phyloP scores from a whole-genome alignment of 2,329 filamentous ascomycete species.

The Colletotrichum magnum region DNA sequence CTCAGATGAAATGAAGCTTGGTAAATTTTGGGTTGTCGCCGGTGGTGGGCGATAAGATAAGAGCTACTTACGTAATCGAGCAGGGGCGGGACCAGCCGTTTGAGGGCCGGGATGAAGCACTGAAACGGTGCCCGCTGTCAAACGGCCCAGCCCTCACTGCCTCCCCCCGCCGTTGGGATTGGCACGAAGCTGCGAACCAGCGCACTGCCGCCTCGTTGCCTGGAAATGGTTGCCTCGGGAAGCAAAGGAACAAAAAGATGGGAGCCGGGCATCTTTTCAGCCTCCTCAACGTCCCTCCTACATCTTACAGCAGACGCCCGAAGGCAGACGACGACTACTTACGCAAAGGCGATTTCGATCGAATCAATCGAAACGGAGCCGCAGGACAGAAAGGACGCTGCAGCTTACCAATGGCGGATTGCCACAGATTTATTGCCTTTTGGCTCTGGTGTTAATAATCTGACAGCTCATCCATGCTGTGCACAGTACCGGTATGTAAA shows the following conservation, averaged over 20 bases:
- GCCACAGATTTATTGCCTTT: constrained; percentile 25
- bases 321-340: neutral
- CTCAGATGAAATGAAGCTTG: constrained; percentile 13
- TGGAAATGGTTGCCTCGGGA: constrained; percentile 17
- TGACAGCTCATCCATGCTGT: constrained; percentile 2
- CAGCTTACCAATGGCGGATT: constrained; percentile 30
- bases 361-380: neutral
- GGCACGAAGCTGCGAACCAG: constrained; percentile 16
- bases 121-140: neutral
- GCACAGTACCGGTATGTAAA: too few relatives aligned
- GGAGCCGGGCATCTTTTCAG: constrained; percentile 17
- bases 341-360: neutral
- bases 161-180: neutral
- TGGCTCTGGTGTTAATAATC: constrained; percentile 12
- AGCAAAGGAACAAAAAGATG: constrained; percentile 1
- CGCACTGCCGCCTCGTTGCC: constrained; percentile 28
- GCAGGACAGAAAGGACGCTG: constrained; percentile 3
- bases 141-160: neutral
- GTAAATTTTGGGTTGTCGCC: constrained; percentile 33
- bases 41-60: constrained; percentile 28
- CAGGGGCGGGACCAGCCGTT: constrained; percentile 27
- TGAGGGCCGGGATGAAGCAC: too few relatives aligned
- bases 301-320: neutral
- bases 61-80: constrained; percentile 28
- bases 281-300: constrained; percentile 22